Base-by-base conservation (phyloP, 495 filamentous ascomycete species). In the Rusavskia elegans region DNA sequence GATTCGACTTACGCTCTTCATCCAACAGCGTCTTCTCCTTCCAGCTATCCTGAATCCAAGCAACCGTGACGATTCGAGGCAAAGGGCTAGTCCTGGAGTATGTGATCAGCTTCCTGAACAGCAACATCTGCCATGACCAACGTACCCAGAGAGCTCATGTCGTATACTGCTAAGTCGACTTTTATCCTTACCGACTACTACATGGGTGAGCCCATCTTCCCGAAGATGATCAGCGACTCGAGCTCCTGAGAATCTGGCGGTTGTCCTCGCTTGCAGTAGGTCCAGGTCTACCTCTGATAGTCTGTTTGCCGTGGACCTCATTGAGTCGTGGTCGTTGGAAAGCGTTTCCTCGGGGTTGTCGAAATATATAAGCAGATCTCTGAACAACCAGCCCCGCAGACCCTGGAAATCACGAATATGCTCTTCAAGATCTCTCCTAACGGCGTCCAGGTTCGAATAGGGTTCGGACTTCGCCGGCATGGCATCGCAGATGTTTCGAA, bases 21-120 rank as follows among this genome's bases (percentile, higher is more conserved):
- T 96, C 88, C 50, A 97, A 59, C 42, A 85, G 55, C 8, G 90
- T 95, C 52, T 72, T 72, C 64, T 87, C 82, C 53, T 67, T 67
- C 86, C 89, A 93, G 59, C 85, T 84, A 53, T 87, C 78, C 48
- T 79, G 73, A 1, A 95, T 68, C 92, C 92, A 98, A 19, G 71
- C 68, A 23, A 69, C 56, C 1, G 66, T 78, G 13, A 96, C 84
- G 23, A 94, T 65, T 57, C 89, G 72, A 1, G 90, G 87, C 16
- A 87, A 56, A 19, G 46, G 51, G 32, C 23, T 35, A 40, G 52
- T 41, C 49, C 50, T n/a, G 45, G 17, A 21, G 23, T 29, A 46
- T 42, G 21, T 36, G 25, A 37, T 17, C 59, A 56, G 19, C 45
- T 50, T 38, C 39, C 50, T 29, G 9, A 5, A 39, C 45, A 45